Evolutionary conservation across 192 early-diverging fungal species (phyloP).

Genomic region (Bifiguratus adelaidae): DNA sequence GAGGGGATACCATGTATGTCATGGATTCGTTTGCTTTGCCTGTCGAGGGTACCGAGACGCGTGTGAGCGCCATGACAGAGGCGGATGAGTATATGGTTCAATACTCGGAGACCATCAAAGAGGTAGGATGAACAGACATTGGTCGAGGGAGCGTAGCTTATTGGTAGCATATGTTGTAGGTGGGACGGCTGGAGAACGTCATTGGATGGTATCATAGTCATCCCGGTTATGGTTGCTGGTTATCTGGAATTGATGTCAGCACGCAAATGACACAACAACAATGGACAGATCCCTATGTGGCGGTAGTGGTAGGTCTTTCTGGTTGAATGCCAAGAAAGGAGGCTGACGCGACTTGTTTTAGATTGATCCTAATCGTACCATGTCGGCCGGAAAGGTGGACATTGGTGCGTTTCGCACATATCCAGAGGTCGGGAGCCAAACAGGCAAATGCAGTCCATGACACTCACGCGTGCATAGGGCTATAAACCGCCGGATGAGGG

Average conservation of each 20-base stretch:
- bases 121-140: constrained; percentile 33
- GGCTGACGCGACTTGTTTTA: too few species aligned
- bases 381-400: constrained; percentile 93
- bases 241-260: constrained; percentile 95
- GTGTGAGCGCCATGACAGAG: constrained; percentile 87
- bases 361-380: constrained; percentile 97
- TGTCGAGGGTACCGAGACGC: constrained; percentile 96
- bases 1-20: constrained; percentile 80
- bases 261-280: constrained; percentile 95
- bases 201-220: constrained; percentile 99
- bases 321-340: too few species aligned
- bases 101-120: constrained; percentile 72
- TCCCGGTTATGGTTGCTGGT: constrained; percentile 99
- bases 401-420: constrained; percentile 99
- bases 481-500: constrained; percentile 72
- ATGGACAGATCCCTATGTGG: constrained; percentile 90
- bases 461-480: constrained; percentile 24
- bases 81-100: constrained; percentile 98
- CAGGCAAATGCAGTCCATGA: background rate
- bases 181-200: constrained; percentile 83
- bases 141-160: background rate
- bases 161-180: constrained; percentile 19
- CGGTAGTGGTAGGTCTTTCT: constrained; percentile 73
- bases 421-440: constrained; percentile 51
- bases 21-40: constrained; percentile 97